Base-by-base conservation (phyloP, 495 filamentous ascomycete species). In the Aspergillus diversus region DNA sequence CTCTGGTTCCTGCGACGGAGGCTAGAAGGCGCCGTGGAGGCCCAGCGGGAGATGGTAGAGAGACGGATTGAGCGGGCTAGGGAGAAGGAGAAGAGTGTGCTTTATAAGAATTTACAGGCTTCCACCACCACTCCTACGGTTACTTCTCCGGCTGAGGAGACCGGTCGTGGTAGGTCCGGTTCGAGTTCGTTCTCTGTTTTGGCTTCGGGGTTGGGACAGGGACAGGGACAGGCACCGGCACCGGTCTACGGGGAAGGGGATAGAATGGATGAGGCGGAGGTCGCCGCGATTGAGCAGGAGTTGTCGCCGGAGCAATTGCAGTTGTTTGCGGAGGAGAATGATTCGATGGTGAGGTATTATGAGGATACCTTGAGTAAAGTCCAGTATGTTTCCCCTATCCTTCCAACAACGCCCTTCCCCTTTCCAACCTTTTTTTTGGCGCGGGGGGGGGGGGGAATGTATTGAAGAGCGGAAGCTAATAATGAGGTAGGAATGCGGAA, bases 271-370 rank as follows among this genome's bases (percentile, higher is more conserved):
- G 76, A 83, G 55, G 72, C 75, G 39, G 77, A 85, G 55, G 71
- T 80, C 62, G 74, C 77, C 39, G 75, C 75, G 15, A 84, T 84
- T 21, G 82, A 88, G 61, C 76, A 83, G 34, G 82, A 90, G 61
- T 76, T 98, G 63, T 89, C 86, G 17, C 83, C 85, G 52, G 92
- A 97, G 65, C 93, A 98, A 73, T 74, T 92, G 57, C 94, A 97
- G 74, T 81, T 97, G 65, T 97, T 99, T 76, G 93, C 92, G 43
- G 86, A 90, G 75, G 93, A 97, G 74, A 98, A 99, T 73, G 88
- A 92, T 70, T 84, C 90, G 58, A 92, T 99, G 90, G 76, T 98
- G 55, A 89, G 87, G 74, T 90, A 96, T 75, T 97, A 94, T 73
- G 91, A 97, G 73, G 91, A 90, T 74, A 92, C 90, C 0, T 79